Evolutionary conservation across 306 rosid species (phyloP).

Genomic region (Vigna unguiculata): DNA sequence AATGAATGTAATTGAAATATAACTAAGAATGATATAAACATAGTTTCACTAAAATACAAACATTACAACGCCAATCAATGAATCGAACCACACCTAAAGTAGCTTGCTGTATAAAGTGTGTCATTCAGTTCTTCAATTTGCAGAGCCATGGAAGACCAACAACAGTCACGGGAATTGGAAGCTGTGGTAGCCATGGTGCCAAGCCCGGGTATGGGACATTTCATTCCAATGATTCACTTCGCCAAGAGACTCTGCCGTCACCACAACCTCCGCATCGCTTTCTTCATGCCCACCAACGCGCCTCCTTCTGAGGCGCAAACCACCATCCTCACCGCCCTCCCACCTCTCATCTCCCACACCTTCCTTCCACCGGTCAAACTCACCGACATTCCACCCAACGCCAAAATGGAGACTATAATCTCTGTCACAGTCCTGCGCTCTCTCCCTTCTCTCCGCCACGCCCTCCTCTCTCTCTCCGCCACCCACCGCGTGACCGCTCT

Average conservation of each 20-base stretch:
- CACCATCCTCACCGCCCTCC: not conserved
- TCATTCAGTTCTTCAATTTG: no score
- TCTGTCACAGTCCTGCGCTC: not conserved
- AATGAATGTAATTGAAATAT: no score
- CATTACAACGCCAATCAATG: no score
- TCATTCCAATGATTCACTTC: not conserved
- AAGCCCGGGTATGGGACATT: not conserved
- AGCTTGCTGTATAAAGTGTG: no score
- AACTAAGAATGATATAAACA: no score
- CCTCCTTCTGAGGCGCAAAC: not conserved
- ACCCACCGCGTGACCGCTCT: not conserved
- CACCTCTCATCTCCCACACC: not conserved
- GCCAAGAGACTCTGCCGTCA: not conserved
- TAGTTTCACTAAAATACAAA: no score
- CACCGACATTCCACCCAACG: not conserved
- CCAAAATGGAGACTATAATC: not conserved
- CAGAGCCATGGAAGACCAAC: no score
- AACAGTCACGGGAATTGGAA: not conserved
- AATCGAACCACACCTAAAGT: no score
- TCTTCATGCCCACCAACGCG: not conserved
- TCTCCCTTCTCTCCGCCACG: not conserved
- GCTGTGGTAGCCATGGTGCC: not conserved
- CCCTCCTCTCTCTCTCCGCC: not conserved
- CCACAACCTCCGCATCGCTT: not conserved
- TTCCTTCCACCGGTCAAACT: not conserved